Evolutionary conservation across 129 eudicot genomes (phyloP).

Genomic region (Flaveria bidentis): DNA sequence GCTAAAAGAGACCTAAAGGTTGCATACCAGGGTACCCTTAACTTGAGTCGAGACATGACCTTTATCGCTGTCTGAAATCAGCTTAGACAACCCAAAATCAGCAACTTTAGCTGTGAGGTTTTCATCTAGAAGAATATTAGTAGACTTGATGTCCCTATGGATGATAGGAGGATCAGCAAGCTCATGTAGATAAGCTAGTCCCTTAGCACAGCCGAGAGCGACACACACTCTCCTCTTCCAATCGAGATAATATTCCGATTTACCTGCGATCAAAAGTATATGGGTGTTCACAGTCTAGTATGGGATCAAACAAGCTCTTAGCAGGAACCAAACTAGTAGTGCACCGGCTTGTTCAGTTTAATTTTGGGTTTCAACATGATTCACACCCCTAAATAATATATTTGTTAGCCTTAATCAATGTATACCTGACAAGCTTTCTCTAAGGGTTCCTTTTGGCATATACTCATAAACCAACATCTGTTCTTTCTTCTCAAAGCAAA

Average conservation of each 20-base stretch:
- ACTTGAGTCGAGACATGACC: constrained; percentile 99
- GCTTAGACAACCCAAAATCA: constrained; percentile 93
- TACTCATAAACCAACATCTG: constrained; percentile 94
- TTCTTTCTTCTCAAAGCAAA: constrained; percentile 89
- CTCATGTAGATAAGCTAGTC: constrained; percentile 88
- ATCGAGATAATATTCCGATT: constrained; percentile 69
- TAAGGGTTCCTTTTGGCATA: constrained; percentile 88
- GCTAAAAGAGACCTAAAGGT: neutral
- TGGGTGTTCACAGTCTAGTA: neutral
- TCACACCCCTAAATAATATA: too few species aligned
- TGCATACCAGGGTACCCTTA: constrained; percentile 89
- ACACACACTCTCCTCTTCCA: constrained; percentile 85
- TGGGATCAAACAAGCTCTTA: neutral
- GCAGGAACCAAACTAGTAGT: too few species aligned
- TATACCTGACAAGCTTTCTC: constrained; percentile 82
- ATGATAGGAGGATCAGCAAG: constrained; percentile 97
- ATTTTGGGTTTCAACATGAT: too few species aligned
- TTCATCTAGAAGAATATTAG: constrained; percentile 86
- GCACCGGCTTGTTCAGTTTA: too few species aligned
- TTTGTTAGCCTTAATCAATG: neutral
- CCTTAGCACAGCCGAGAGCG: constrained; percentile 91
- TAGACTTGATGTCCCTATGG: constrained; percentile 88
- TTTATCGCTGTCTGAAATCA: constrained; percentile 65
- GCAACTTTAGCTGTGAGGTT: constrained; percentile 94
- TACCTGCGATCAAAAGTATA: constrained; percentile 43